phyloP scores from a whole-genome alignment of 2,329 filamentous ascomycete species.

The Aaosphaeria pasadenensis region DNA sequence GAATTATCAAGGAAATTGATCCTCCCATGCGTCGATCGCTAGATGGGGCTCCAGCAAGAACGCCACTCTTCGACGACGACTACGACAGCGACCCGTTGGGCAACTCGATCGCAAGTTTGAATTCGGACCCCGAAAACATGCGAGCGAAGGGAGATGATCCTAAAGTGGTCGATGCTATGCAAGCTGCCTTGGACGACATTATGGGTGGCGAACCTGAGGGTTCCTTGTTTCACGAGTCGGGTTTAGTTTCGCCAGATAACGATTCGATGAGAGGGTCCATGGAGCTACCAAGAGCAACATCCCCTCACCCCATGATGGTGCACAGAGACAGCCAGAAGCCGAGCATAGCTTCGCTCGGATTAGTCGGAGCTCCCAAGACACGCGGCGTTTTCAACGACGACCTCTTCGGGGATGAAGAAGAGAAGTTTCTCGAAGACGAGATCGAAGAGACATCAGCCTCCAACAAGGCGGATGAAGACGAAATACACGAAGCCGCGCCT shows the following conservation, averaged over 20 bases:
- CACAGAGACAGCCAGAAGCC: conserved; percentile 59
- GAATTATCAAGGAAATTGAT: conserved; percentile 44
- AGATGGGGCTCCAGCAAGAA: conserved; percentile 56
- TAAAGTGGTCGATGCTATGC: conserved; percentile 86
- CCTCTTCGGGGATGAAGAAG: conserved; percentile 86
- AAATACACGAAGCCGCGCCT: conserved; percentile 90
- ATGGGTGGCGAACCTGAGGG: conserved; percentile 74
- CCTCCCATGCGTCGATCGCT: conserved; percentile 63
- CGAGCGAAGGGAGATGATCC: conserved; percentile 62
- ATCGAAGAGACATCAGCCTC: conserved; percentile 67
- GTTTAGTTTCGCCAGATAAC: conserved; percentile 55
- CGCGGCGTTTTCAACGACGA: conserved; percentile 94
- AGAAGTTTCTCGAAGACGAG: conserved; percentile 83
- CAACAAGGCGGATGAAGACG: conserved; percentile 66
- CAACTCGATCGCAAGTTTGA: conserved; percentile 76
- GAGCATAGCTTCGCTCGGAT: conserved; percentile 84
- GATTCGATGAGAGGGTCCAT: conserved; percentile 62
- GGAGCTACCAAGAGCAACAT: conserved; percentile 51
- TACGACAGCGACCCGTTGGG: conserved; percentile 69
- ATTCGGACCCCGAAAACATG: conserved; percentile 54
- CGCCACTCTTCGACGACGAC: conserved; percentile 78
- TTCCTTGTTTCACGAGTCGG: conserved; percentile 62
- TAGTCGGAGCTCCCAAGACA: conserved; percentile 82
- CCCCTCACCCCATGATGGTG: conserved; percentile 32
- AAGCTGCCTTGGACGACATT: conserved; percentile 86